phyloP scores from a whole-genome alignment of 768 basidiomycete genomes.

The Tephrocybe sp. region DNA sequence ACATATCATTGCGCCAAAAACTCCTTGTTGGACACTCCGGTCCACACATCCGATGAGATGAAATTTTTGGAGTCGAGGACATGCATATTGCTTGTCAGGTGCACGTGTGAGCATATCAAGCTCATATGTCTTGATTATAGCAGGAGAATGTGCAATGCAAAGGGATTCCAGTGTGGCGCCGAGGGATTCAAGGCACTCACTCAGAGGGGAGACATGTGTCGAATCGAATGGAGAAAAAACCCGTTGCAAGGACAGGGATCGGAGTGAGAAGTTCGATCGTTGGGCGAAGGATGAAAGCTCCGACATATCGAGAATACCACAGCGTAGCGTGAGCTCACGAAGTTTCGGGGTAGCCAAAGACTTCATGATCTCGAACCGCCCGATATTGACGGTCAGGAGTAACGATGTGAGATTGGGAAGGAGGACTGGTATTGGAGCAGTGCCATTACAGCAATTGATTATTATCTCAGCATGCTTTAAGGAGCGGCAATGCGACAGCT shows the following conservation, averaged over 20 bases:
- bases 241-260: not conserved
- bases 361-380: slow-evolving; percentile 1
- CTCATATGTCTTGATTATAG: not conserved
- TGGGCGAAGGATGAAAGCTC: slow-evolving; percentile 2
- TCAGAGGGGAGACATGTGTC: not conserved
- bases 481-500: slow-evolving; percentile 2
- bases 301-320: not conserved
- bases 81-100: not conserved
- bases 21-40: not conserved
- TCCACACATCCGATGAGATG: slow-evolving; percentile 6
- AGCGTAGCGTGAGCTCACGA: slow-evolving; percentile 3
- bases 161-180: slow-evolving; percentile 1
- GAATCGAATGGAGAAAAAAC: not conserved
- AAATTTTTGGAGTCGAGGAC: slow-evolving; percentile 6
- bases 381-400: not conserved
- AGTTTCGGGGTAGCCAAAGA: slow-evolving; percentile 6
- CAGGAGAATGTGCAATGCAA: not conserved
- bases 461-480: slow-evolving; percentile 5
- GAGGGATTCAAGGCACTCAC: not conserved
- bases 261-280: slow-evolving; percentile 1
- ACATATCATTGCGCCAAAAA: slow-evolving; percentile 4
- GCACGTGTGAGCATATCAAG: not conserved
- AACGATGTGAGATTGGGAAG: slow-evolving; percentile 7
- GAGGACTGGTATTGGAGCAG: slow-evolving; percentile 4
- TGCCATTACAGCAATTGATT: not conserved